These are phyloP conservation scores for Melanopsichium pennsylvanicum DNA, from an alignment of 1,284 basidiomycete genomes.

Conservation along the genomic window DNA sequence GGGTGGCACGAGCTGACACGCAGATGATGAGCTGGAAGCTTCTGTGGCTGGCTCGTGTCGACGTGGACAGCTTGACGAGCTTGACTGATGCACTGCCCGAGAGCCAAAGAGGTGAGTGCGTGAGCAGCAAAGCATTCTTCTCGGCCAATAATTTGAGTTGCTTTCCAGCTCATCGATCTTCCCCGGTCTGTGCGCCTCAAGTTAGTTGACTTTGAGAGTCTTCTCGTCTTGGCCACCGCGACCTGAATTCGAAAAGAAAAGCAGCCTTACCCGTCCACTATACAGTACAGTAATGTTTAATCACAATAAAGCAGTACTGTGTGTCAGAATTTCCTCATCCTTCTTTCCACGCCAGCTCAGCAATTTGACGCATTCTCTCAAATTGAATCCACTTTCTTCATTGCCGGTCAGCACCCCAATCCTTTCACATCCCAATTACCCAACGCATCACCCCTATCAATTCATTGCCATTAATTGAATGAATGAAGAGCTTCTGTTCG, in stretches of 20 bases:
- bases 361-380: too few species aligned
- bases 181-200: conserved; percentile 26
- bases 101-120: conserved; percentile 2
- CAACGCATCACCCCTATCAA: too few species aligned
- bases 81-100: not conserved
- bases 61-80: conserved; percentile 14
- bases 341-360: conserved; percentile 21
- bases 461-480: too few species aligned
- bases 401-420: too few species aligned
- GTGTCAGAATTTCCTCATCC: conserved; percentile 19
- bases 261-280: too few species aligned
- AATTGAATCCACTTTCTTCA: too few species aligned
- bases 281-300: too few species aligned
- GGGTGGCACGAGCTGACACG: conserved; percentile 3
- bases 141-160: conserved; percentile 18
- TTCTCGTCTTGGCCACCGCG: too few species aligned
- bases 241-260: too few species aligned
- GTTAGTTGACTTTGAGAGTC: not conserved
- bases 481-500: too few species aligned
- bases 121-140: not conserved
- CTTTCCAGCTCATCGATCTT: conserved; percentile 19
- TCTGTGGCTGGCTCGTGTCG: conserved; percentile 19
- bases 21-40: conserved; percentile 44
- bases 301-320: too few species aligned
- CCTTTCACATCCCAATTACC: too few species aligned